Conservation (phyloP, 352 stramenopile genomes). For the Aphanomyces astaci region DNA sequence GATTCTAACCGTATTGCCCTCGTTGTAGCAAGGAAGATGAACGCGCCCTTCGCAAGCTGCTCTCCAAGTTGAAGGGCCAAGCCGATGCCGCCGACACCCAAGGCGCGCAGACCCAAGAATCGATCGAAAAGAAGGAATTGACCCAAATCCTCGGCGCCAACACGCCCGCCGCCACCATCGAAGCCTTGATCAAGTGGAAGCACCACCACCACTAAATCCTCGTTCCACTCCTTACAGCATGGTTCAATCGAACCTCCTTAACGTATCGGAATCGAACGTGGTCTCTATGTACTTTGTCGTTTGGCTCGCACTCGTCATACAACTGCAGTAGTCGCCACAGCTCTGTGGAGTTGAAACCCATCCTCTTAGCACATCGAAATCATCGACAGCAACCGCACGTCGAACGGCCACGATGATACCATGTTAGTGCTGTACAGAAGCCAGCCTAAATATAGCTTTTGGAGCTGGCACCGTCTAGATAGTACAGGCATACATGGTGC, state of each 20-base stretch:
- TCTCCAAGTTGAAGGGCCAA: constrained; percentile 83
- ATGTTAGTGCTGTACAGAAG: too few relatives aligned
- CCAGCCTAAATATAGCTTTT: neutral
- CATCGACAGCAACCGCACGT: too few relatives aligned
- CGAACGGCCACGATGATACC: too few relatives aligned
- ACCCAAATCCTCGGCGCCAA: constrained; percentile 55
- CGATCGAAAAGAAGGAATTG: constrained; percentile 68
- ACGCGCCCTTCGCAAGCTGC: constrained; percentile 75
- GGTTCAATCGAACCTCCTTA: neutral
- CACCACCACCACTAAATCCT: constrained; percentile 34
- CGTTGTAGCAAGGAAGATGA: constrained; percentile 75
- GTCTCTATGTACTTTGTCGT: too few relatives aligned
- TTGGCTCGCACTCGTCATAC: too few relatives aligned
- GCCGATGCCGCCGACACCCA: constrained; percentile 52
- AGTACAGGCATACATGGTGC: neutral
- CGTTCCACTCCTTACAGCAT: neutral
- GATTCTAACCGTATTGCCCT: too few relatives aligned
- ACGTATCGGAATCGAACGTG: too few relatives aligned
- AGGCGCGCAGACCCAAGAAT: constrained; percentile 61
- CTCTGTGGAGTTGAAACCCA: too few relatives aligned
- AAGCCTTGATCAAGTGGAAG: constrained; percentile 85
- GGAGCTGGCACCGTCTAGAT: too few relatives aligned
- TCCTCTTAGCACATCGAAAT: too few relatives aligned
- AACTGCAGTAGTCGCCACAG: neutral
- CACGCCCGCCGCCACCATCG: constrained; percentile 56